phyloP scores from a whole-genome alignment of 768 basidiomycete genomes.

The Tricholomella constricta region DNA sequence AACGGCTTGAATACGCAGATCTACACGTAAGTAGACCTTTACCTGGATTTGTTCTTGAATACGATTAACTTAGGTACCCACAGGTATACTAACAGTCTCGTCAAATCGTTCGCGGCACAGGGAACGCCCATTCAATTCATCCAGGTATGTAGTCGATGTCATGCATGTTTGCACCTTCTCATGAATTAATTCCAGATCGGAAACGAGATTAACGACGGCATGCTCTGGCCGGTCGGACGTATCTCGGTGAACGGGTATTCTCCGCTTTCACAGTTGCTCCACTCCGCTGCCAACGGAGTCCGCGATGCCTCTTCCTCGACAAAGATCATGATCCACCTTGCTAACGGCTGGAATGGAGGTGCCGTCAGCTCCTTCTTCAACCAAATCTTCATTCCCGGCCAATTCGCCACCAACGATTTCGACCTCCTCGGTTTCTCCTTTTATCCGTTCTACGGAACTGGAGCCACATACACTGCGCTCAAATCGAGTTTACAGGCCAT shows the following conservation, averaged over 20 bases:
- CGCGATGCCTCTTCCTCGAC: constrained; percentile 47
- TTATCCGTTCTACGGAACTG: constrained; percentile 64
- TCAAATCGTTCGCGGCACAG: constrained; percentile 51
- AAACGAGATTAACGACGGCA: constrained; percentile 67
- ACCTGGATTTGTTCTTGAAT: neutral
- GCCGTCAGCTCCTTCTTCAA: constrained; percentile 51
- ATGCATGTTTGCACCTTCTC: neutral
- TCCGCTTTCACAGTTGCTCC: constrained; percentile 57
- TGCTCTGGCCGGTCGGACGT: constrained; percentile 61
- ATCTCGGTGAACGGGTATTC: constrained; percentile 55
- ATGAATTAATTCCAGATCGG: constrained; percentile 43
- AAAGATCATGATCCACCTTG: constrained; percentile 59
- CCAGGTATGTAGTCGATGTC: constrained; percentile 33
- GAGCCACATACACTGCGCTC: constrained; percentile 54
- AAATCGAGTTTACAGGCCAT: constrained; percentile 52
- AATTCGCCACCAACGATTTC: constrained; percentile 49
- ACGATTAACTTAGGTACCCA: neutral
- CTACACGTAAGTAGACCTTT: constrained; percentile 41
- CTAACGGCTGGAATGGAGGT: constrained; percentile 59
- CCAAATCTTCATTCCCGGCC: constrained; percentile 53
- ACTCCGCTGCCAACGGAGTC: constrained; percentile 60
- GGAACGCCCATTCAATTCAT: constrained; percentile 57
- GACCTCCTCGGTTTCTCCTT: constrained; percentile 67
- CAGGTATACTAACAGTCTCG: constrained; percentile 55
- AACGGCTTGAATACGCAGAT: constrained; percentile 57